Evolutionary conservation across 2,329 filamentous ascomycete species (phyloP), one percentile per base, ranked within the genome.

Genomic region (Colletotrichum sansevieriae): DNA sequence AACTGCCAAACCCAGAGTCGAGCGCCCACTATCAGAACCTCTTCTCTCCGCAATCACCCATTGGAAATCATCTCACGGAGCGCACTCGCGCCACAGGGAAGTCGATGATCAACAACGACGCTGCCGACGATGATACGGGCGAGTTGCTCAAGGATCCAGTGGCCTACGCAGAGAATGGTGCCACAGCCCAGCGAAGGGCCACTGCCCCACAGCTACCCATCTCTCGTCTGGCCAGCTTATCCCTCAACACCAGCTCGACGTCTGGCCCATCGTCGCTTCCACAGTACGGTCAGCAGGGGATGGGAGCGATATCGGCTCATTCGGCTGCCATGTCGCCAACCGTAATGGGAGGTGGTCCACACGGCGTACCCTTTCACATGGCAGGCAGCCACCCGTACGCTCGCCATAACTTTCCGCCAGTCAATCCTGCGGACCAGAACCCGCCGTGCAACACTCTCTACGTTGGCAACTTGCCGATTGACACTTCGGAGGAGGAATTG

Each of bases 401-500:
- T 83, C 86, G 84, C 75, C 64, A 70, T 11, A 91, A 90, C 70
- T 92, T 94, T 71, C 95, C 95, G 13, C 92, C 95, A 0, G 92
- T 93, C 70, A 98, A 98, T 73, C 95, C 95, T 0, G 95, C 95
- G 12, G 95, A 99, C 76, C 93, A 98, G 79, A 98, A 98, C 74
- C 95, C 95, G 1, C 96, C 96, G 0, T 98, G 96, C 86, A 98
- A 99, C 77, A 99, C 96, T 0, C 85, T 99, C 7, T 98, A 99
- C 76, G 95, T 99, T 20, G 95, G 96, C n/a, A 98, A 99, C 75
- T 83, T 99, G 49, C 96, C 95, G 0, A 89, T 95, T 65, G 93
- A 97, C 76, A 97, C 95, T 0, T 95, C 93, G 0, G 96, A 99
- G 76, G 95, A 98, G 76, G 96, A 98, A 78, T 87, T 99, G 64